Conservation (phyloP, 1,284 basidiomycete genomes). For the Sanghuangporus baumii region DNA sequence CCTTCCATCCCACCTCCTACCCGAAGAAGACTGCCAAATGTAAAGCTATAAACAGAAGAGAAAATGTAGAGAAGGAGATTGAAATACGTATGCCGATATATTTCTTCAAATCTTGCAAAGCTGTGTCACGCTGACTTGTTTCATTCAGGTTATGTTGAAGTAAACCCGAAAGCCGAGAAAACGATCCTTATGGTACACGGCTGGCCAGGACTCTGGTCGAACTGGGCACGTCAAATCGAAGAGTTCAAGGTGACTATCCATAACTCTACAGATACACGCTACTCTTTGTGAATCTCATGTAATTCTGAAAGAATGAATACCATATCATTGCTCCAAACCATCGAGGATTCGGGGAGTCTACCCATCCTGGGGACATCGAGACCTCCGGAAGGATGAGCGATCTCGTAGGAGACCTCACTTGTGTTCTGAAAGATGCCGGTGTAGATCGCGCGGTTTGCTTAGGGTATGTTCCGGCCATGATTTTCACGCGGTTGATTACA, state of each 20-base stretch:
- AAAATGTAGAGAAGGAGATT: neutral
- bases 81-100: neutral
- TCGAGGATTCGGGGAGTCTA: constrained; percentile 63
- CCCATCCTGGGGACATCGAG: constrained; percentile 54
- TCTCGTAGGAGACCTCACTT: constrained; percentile 53
- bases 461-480: constrained; percentile 38
- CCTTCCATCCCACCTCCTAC: neutral
- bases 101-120: neutral
- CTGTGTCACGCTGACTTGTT: neutral
- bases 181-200: constrained; percentile 66
- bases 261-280: neutral
- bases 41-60: neutral
- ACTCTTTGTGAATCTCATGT: neutral
- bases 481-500: neutral
- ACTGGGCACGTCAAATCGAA: constrained; percentile 63
- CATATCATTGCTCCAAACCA: constrained; percentile 53
- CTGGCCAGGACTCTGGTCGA: constrained; percentile 70
- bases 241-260: constrained; percentile 43
- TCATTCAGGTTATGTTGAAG: constrained; percentile 43
- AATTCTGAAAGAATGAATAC: constrained; percentile 41
- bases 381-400: constrained; percentile 55
- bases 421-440: constrained; percentile 47
- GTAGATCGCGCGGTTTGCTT: constrained; percentile 50
- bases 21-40: neutral
- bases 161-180: constrained; percentile 45